phyloP scores from a whole-genome alignment of 768 basidiomycete genomes.

The Russula griseocarnosa region DNA sequence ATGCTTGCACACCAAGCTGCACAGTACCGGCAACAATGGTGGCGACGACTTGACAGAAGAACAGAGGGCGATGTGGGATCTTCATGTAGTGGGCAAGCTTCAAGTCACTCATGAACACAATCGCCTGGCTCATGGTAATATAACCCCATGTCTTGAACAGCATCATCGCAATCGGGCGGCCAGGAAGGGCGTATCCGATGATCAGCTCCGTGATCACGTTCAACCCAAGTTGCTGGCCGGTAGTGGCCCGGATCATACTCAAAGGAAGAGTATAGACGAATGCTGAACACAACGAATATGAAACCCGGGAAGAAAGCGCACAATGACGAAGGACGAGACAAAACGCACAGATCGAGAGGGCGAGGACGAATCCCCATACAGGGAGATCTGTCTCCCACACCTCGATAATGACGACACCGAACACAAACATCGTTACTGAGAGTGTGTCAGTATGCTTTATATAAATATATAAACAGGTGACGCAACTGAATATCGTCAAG shows the following conservation, averaged over 20 bases:
- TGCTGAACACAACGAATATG: constrained; percentile 24
- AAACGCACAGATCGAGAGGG: constrained; percentile 53
- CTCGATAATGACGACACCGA: constrained; percentile 64
- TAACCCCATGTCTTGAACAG: constrained; percentile 84
- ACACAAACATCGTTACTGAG: constrained; percentile 56
- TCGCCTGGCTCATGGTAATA: constrained; percentile 62
- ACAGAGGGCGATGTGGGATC: constrained; percentile 70
- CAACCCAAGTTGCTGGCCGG: constrained; percentile 71
- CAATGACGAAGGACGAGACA: neutral
- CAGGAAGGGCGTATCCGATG: constrained; percentile 75
- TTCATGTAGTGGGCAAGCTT: constrained; percentile 75
- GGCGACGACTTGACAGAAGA: constrained; percentile 63
- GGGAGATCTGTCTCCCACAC: constrained; percentile 72
- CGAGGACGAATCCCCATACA: constrained; percentile 68
- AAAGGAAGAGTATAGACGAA: constrained; percentile 48
- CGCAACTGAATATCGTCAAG: no score
- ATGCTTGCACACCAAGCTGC: constrained; percentile 71
- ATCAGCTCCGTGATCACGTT: constrained; percentile 78
- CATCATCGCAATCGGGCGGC: constrained; percentile 78
- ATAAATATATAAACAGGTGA: no score
- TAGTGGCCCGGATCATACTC: constrained; percentile 66
- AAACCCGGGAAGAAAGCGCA: neutral
- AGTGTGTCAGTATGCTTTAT: no score
- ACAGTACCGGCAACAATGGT: constrained; percentile 65
- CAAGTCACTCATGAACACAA: constrained; percentile 68